Base-by-base conservation (phyloP, 2,329 filamentous ascomycete genomes). In the Incumbomyces delicatus region DNA sequence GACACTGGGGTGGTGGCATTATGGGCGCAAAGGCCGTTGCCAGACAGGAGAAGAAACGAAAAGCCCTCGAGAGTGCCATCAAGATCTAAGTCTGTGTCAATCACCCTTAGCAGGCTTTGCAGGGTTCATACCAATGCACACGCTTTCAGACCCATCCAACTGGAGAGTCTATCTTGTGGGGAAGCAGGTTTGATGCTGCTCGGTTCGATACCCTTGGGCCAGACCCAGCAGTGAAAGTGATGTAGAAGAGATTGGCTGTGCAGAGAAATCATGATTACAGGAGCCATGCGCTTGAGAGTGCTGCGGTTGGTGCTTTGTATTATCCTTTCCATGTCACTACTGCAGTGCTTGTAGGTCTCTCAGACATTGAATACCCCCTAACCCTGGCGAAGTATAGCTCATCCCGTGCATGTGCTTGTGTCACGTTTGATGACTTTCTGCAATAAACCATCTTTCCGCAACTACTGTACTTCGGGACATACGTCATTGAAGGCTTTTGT, bases 1-100 rank as follows among this genome's bases (percentile, higher is more conserved):
- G 85, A 70, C 86, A 90, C 75, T 98, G 94, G 92, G 92, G 94
- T 76, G 92, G 92, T 80, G 94, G 94, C 73, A 95, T 98, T 77
- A 95, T 98, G 89, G 82, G 92, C 66, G 78, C 83, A 69, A 98
- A 98, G 87, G 89, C 92, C 67, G 81, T 80, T 59, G 81, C 78
- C 57, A 73, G 75, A 62, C 74, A 75, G 65, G 77, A 80, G 71
- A 95, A 95, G 85, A 87, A 87, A 78, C 80, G 84, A 74, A 95
- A 95, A 85, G 88, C 89, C 66, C 66, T 92, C 56, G 92, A 96
- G 75, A 74, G 73, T 66, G 89, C 92, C 69, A 88, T 95, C 81
- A 96, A 96, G 85, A 94, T 98, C 76, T 98, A 94, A 78, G 65
- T 14, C 29, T 42, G 4, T 35, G 4, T 35, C 16, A n/a, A 12